Percentiles rank a stretch among this genome's conserved stretches.
These are phyloP conservation scores for Fomitopsis palustris DNA, from an alignment of 1,284 basidiomycete genomes.

Conservation along the genomic window DNA sequence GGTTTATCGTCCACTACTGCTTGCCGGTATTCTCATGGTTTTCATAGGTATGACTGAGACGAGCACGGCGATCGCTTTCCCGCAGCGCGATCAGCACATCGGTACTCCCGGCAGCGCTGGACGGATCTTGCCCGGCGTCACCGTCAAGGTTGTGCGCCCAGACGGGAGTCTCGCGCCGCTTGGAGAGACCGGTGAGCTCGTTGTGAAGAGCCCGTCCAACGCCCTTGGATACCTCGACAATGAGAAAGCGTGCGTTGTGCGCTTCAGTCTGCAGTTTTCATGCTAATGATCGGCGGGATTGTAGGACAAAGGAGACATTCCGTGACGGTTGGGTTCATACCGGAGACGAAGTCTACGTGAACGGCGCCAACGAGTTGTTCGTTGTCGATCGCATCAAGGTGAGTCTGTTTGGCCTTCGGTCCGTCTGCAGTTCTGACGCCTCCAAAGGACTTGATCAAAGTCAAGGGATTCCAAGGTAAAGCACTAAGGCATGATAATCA, in stretches of 20 bases:
- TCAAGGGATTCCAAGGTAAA: constrained; percentile 55
- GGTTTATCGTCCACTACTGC: background rate
- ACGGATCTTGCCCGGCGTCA: constrained; percentile 34
- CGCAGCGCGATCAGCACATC: constrained; percentile 19
- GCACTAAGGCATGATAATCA: too few relatives aligned
- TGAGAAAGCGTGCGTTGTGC: constrained; percentile 34
- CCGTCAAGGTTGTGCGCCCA: constrained; percentile 36
- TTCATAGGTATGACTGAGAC: constrained; percentile 43
- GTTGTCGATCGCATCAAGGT: constrained; percentile 45
- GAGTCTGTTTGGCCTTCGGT: background rate
- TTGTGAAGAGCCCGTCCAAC: constrained; percentile 36
- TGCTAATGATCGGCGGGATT: constrained; percentile 20
- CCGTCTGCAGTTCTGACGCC: background rate
- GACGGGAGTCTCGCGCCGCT: constrained; percentile 37
- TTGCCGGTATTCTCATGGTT: background rate
- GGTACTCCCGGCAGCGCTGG: constrained; percentile 36
- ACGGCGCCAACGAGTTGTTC: constrained; percentile 38
- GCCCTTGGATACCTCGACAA: constrained; percentile 40
- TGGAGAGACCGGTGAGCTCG: constrained; percentile 41
- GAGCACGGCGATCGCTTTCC: constrained; percentile 41
- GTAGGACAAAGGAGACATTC: constrained; percentile 35
- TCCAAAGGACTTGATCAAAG: constrained; percentile 56
- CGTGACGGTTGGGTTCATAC: constrained; percentile 43
- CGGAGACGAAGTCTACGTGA: constrained; percentile 40
- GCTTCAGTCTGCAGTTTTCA: background rate